A percentile compares a stretch with the other conserved stretches of the same genome.
Evolutionary conservation across 495 filamentous ascomycete species (phyloP).

Genomic region (Pyrenopolyporus hunteri): DNA sequence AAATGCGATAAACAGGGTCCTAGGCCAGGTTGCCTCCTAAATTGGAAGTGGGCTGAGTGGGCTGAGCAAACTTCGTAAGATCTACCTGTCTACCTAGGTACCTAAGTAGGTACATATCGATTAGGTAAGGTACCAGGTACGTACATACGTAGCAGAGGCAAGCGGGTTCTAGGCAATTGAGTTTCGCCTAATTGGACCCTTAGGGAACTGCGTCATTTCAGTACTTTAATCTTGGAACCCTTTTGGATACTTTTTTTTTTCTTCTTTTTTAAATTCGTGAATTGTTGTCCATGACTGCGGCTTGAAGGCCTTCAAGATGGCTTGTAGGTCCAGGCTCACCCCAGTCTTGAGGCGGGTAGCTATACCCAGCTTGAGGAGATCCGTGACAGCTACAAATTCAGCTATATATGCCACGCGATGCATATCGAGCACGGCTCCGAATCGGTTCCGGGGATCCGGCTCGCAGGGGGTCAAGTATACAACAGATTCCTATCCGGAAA

Average conservation of each 20-base stretch:
- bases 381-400: neutral
- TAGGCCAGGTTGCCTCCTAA: neutral
- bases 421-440: conserved; percentile 45
- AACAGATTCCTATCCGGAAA: conserved; percentile 80
- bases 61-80: neutral
- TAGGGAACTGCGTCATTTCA: neutral
- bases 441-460: conserved; percentile 38
- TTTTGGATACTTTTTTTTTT: neutral
- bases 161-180: conserved; percentile 13
- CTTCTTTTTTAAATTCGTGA: neutral
- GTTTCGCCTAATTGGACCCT: conserved; percentile 19
- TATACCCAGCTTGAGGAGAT: conserved; percentile 22
- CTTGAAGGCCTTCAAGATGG: conserved; percentile 25
- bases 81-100: too few species aligned
- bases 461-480: conserved; percentile 72
- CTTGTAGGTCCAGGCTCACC: conserved; percentile 36
- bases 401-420: conserved; percentile 28
- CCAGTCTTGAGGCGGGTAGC: conserved; percentile 35
- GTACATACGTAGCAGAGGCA: conserved; percentile 3
- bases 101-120: neutral
- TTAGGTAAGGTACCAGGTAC: neutral
- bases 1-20: conserved; percentile 12
- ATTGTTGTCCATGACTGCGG: neutral
- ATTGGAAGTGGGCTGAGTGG: conserved; percentile 9
- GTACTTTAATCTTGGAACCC: neutral